phyloP scores from a whole-genome alignment of 352 stramenopile species.

The Phytophthora kernoviae region DNA sequence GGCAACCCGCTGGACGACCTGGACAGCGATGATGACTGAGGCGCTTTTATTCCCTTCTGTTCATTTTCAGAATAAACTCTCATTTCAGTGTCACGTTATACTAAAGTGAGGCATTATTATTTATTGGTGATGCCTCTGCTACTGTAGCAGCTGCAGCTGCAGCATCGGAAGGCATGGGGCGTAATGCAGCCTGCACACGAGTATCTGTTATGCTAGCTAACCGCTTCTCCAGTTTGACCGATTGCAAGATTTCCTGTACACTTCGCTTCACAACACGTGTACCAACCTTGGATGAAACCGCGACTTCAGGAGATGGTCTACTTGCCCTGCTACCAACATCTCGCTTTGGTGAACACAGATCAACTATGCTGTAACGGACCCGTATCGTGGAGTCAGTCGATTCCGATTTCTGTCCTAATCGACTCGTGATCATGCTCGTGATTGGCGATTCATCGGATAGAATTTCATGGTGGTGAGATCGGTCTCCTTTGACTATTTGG shows the following conservation, averaged over 20 bases:
- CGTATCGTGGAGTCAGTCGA: conserved; percentile 41
- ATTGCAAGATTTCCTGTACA: conserved; percentile 73
- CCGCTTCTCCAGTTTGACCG: conserved; percentile 51
- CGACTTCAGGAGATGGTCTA: neutral
- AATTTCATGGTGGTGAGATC: conserved; percentile 8
- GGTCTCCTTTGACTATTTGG: neutral
- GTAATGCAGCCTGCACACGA: conserved; percentile 12
- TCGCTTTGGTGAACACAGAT: conserved; percentile 14
- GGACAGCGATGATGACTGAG: conserved; percentile 89
- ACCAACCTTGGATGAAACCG: conserved; percentile 2
- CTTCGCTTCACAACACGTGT: conserved; percentile 64
- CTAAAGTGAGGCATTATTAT: conserved; percentile 28
- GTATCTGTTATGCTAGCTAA: conserved; percentile 29
- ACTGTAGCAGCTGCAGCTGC: conserved; percentile 20
- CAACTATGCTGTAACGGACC: conserved; percentile 49
- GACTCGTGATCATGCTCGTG: conserved; percentile 28
- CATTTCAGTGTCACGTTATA: neutral
- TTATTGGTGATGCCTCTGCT: conserved; percentile 18
- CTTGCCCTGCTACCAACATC: neutral
- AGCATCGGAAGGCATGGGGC: conserved; percentile 6
- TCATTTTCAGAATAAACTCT: conserved; percentile 5
- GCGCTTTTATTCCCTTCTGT: neutral
- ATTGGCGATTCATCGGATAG: conserved; percentile 15
- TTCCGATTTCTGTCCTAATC: conserved; percentile 44
- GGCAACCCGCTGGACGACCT: conserved; percentile 93